A percentile compares a stretch with the other conserved stretches of the same genome.
Conservation (phyloP, 345 rosid species). For the Mallotus nudiflorus region DNA sequence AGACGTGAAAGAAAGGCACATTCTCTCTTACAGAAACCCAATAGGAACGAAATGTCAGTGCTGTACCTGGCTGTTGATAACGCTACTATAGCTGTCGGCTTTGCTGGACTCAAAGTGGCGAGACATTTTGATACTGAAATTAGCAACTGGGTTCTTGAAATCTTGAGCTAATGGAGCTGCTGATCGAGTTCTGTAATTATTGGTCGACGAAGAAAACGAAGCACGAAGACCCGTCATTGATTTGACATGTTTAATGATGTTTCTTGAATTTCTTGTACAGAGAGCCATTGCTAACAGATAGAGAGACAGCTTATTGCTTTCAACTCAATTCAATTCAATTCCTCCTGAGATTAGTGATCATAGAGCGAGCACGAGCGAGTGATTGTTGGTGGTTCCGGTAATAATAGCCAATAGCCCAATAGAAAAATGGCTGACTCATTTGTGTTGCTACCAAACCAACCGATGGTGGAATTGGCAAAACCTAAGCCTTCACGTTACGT, state of each 20-base stretch:
- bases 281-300: conserved; percentile 30
- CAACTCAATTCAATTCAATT: no score
- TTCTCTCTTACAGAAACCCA: neutral
- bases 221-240: conserved; percentile 23
- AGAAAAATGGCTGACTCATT: no score
- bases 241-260: conserved; percentile 23
- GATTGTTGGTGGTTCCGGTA: no score
- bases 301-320: neutral
- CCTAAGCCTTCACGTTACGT: no score
- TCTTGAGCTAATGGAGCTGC: neutral
- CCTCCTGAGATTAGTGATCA: no score
- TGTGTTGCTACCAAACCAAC: no score
- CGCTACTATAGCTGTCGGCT: conserved; percentile 8
- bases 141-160: conserved; percentile 16
- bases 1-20: neutral
- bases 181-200: neutral
- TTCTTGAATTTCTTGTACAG: conserved; percentile 19
- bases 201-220: neutral
- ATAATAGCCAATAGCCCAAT: no score
- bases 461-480: no score
- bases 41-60: neutral
- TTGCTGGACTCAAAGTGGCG: conserved; percentile 33
- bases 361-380: no score
- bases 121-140: neutral
- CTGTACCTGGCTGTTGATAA: conserved; percentile 22